These are phyloP conservation scores for Nidularia pulvinata DNA, from an alignment of 768 basidiomycete species.

Conservation along the genomic window DNA sequence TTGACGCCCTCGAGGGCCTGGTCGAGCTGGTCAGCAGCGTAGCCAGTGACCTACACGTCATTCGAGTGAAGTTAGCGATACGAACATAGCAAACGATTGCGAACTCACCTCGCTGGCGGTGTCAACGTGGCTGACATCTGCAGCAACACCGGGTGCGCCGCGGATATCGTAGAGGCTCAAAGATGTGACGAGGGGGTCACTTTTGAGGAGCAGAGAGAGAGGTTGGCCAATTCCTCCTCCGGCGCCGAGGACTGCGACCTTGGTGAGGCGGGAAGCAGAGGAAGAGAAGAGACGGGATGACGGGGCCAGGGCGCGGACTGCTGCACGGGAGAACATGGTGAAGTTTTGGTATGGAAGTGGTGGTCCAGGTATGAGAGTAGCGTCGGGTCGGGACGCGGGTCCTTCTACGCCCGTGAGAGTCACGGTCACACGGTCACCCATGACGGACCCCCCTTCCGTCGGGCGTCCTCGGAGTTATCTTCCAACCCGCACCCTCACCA, in stretches of 20 bases:
- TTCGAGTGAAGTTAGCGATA: slow-evolving; percentile 3
- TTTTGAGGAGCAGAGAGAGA: slow-evolving; percentile 91
- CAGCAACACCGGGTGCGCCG: slow-evolving; percentile 95
- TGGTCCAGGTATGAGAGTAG: neutral
- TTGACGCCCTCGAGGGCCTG: slow-evolving; percentile 87
- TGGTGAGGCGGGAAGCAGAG: slow-evolving; percentile 67
- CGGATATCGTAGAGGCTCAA: slow-evolving; percentile 94
- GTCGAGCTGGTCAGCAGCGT: slow-evolving; percentile 85
- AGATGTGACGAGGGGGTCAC: slow-evolving; percentile 84
- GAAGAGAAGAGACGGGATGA: slow-evolving; percentile 76
- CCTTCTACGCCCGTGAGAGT: too few relatives aligned
- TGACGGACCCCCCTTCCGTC: too few relatives aligned
- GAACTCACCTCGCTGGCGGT: slow-evolving; percentile 71
- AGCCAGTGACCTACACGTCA: slow-evolving; percentile 66
- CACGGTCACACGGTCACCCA: too few relatives aligned
- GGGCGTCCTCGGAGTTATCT: too few relatives aligned
- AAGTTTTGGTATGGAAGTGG: neutral
- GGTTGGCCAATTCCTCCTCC: slow-evolving; percentile 99
- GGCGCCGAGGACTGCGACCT: slow-evolving; percentile 97
- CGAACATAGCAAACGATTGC: slow-evolving; percentile 9
- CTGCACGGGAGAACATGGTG: slow-evolving; percentile 68
- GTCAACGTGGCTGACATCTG: slow-evolving; percentile 96
- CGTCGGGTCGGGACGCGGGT: too few relatives aligned
- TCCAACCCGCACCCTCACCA: too few relatives aligned
- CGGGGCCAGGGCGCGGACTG: slow-evolving; percentile 46